A percentile compares a stretch with the other conserved stretches of the same genome.
Conservation (phyloP, 176 grass and related monocot genomes). For the Miscanthus lutarioriparius region DNA sequence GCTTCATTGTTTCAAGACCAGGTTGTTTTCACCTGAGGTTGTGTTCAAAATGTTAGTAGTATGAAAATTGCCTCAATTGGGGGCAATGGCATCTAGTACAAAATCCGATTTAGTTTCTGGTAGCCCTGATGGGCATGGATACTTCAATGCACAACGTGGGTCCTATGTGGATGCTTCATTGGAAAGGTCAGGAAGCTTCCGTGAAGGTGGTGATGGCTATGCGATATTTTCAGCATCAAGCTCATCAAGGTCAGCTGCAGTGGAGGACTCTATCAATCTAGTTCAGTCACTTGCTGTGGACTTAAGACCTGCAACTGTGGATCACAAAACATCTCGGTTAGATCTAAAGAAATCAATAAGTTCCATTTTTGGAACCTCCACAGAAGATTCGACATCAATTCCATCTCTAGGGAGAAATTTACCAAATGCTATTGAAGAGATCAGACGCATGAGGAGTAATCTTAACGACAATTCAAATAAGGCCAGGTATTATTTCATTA, state of each 20-base stretch:
- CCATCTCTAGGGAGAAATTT: constrained; percentile 48
- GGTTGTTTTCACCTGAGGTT: constrained; percentile 15
- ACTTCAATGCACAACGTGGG: constrained; percentile 59
- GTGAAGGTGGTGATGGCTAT: constrained; percentile 61
- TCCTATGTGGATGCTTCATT: constrained; percentile 54
- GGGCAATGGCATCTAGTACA: constrained; percentile 64
- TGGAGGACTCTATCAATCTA: constrained; percentile 58
- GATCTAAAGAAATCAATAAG: constrained; percentile 59
- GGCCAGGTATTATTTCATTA: constrained; percentile 59
- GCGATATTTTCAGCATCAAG: constrained; percentile 44
- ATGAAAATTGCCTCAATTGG: constrained; percentile 38
- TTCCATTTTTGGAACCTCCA: constrained; percentile 61
- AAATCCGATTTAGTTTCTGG: constrained; percentile 73
- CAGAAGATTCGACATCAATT: constrained; percentile 54
- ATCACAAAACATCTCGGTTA: constrained; percentile 63
- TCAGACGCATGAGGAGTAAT: constrained; percentile 65
- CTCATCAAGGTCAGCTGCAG: constrained; percentile 51
- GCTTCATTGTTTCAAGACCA: constrained; percentile 46
- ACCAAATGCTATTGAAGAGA: constrained; percentile 61
- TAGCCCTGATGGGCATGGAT: constrained; percentile 65
- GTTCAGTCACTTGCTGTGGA: constrained; percentile 74
- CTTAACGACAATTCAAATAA: constrained; percentile 57
- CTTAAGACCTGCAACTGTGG: constrained; percentile 47
- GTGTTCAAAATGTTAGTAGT: constrained; percentile 29
- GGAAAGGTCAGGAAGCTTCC: constrained; percentile 69